Conservation (phyloP, 192 early-diverging fungal genomes). For the Coemansia sp. region DNA sequence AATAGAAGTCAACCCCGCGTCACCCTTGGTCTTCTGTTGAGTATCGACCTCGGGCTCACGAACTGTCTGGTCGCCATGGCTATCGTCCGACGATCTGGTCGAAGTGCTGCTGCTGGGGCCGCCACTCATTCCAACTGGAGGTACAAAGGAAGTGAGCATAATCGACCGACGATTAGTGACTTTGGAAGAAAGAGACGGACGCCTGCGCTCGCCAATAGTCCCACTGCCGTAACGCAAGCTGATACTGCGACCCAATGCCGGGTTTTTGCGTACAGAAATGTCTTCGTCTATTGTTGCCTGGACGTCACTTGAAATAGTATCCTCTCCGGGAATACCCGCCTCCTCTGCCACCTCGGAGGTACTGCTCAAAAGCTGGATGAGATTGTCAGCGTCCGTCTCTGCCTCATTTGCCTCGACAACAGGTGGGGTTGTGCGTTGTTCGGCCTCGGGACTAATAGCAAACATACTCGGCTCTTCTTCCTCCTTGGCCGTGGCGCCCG, state of each 20-base stretch:
- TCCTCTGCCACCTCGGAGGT: neutral
- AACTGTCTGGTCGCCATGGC: constrained; percentile 12
- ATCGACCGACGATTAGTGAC: constrained; percentile 44
- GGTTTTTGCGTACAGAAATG: neutral
- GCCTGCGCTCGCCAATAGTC: constrained; percentile 31
- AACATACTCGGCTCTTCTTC: neutral
- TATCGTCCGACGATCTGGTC: constrained; percentile 39
- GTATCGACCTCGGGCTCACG: neutral
- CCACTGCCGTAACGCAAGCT: constrained; percentile 35
- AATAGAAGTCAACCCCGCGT: constrained; percentile 29
- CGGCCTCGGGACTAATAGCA: neutral
- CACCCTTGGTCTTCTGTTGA: neutral
- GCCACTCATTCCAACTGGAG: constrained; percentile 39
- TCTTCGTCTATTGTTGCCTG: neutral
- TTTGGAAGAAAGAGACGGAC: constrained; percentile 28
- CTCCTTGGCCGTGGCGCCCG: neutral
- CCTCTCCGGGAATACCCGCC: neutral
- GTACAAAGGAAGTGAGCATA: constrained; percentile 54
- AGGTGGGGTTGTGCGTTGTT: neutral
- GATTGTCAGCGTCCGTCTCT: neutral
- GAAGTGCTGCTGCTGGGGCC: constrained; percentile 35
- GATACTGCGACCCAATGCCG: constrained; percentile 33
- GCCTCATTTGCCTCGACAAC: neutral
- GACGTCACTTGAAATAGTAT: neutral
- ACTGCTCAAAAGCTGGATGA: constrained; percentile 7